phyloP scores from a whole-genome alignment of 75 land plant genomes.

The Picea glauca region DNA sequence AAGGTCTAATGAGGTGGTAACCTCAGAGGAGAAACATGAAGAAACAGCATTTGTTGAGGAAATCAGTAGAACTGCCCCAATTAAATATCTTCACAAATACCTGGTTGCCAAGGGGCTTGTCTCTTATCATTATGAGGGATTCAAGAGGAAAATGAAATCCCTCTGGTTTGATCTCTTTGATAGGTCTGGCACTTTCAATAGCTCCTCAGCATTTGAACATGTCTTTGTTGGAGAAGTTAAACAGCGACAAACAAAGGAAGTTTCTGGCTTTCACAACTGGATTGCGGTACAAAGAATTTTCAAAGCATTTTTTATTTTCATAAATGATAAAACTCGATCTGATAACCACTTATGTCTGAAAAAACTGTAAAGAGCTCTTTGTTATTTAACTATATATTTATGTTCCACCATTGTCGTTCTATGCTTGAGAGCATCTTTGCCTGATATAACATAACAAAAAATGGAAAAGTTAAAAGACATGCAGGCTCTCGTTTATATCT shows the following conservation, averaged over 20 bases:
- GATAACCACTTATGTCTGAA: background rate
- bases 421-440: background rate
- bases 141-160: constrained; percentile 55
- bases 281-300: constrained; percentile 52
- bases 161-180: constrained; percentile 87
- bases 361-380: background rate
- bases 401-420: background rate
- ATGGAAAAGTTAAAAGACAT: background rate
- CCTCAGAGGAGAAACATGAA: constrained; percentile 74
- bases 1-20: constrained; percentile 55
- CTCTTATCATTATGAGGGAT: constrained; percentile 47
- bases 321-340: background rate
- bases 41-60: constrained; percentile 87
- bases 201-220: constrained; percentile 96
- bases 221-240: constrained; percentile 98
- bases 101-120: constrained; percentile 54
- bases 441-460: background rate
- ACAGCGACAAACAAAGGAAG: constrained; percentile 44
- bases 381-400: background rate
- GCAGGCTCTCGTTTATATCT: background rate
- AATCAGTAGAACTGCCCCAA: constrained; percentile 90
- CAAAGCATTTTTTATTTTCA: background rate
- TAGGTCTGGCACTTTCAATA: constrained; percentile 65
- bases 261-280: constrained; percentile 98
- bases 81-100: constrained; percentile 76